phyloP scores from a whole-genome alignment of 768 basidiomycete species.

The Rhodotorula paludigena region DNA sequence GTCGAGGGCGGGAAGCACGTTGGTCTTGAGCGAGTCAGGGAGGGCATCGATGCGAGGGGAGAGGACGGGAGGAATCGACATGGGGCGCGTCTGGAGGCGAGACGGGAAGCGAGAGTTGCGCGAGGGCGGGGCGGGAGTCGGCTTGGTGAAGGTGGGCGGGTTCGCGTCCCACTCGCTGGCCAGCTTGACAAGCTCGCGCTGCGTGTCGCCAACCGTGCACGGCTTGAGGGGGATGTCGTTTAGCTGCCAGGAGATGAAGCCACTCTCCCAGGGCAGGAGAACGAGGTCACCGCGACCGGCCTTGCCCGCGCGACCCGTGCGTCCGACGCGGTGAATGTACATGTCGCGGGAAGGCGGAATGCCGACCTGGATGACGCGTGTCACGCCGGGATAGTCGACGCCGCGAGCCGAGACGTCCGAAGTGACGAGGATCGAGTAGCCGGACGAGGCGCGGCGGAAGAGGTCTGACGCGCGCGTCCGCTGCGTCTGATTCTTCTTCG shows the following conservation, averaged over 20 bases:
- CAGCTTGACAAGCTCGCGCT: constrained; percentile 53
- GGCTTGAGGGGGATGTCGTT: constrained; percentile 65
- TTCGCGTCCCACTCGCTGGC: constrained; percentile 54
- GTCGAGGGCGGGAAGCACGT: constrained; percentile 42
- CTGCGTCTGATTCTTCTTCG: constrained; percentile 54
- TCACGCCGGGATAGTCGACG: constrained; percentile 67
- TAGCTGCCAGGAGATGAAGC: constrained; percentile 59
- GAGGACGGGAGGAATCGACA: constrained; percentile 31
- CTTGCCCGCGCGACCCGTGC: constrained; percentile 52
- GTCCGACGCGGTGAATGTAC: constrained; percentile 51
- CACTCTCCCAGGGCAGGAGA: constrained; percentile 54
- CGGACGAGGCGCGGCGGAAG: constrained; percentile 64
- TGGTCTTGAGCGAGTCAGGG: constrained; percentile 36
- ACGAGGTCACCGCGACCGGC: constrained; percentile 59
- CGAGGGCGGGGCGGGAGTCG: constrained; percentile 4
- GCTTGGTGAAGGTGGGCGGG: constrained; percentile 25
- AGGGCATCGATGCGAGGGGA: constrained; percentile 43
- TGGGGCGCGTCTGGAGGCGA: neutral
- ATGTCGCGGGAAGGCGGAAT: constrained; percentile 62
- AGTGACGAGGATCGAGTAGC: constrained; percentile 51
- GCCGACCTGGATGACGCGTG: constrained; percentile 75
- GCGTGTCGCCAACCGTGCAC: constrained; percentile 54
- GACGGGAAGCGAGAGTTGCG: neutral
- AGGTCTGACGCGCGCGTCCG: constrained; percentile 55
- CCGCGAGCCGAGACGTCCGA: constrained; percentile 56